Conservation (phyloP, 2,329 filamentous ascomycete genomes). For the Aspergillus pseudoglaucus region DNA sequence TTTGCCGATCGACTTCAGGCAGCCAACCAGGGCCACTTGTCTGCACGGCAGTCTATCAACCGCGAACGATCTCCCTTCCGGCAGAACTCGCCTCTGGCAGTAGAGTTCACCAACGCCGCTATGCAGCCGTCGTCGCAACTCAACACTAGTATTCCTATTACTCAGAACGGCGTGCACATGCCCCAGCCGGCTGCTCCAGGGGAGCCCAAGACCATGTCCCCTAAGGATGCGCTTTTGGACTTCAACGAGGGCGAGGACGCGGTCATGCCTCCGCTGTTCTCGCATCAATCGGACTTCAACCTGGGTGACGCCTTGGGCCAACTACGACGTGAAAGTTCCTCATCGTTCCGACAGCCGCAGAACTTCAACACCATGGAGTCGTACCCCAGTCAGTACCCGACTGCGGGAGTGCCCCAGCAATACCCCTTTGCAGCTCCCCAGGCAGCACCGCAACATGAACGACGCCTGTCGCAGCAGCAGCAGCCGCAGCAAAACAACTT, state of each 20-base stretch:
- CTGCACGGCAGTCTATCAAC: slow-evolving; percentile 50
- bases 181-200: slow-evolving; percentile 15
- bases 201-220: slow-evolving; percentile 80
- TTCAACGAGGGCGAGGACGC: slow-evolving; percentile 67
- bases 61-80: slow-evolving; percentile 78
- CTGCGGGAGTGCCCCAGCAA: slow-evolving; percentile 44
- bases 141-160: slow-evolving; percentile 29
- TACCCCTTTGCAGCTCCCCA: slow-evolving; percentile 39
- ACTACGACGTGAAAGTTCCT: slow-evolving; percentile 31
- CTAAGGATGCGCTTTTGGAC: slow-evolving; percentile 83
- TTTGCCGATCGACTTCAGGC: slow-evolving; percentile 72
- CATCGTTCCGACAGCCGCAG: slow-evolving; percentile 28
- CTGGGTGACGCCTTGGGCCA: slow-evolving; percentile 30
- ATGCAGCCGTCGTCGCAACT: slow-evolving; percentile 34
- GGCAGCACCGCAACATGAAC: slow-evolving; percentile 20
- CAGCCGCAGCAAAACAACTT: slow-evolving; percentile 21
- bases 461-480: slow-evolving; percentile 17
- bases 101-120: slow-evolving; percentile 35
- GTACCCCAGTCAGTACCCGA: slow-evolving; percentile 34
- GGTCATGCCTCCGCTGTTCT: slow-evolving; percentile 64
- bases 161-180: slow-evolving; percentile 26
- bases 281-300: slow-evolving; percentile 51
- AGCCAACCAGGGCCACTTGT: slow-evolving; percentile 67
- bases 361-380: slow-evolving; percentile 38
- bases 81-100: slow-evolving; percentile 58